Evolutionary conservation across 163 green algal genomes (phyloP).

Genomic region (Chloromonas sp.): DNA sequence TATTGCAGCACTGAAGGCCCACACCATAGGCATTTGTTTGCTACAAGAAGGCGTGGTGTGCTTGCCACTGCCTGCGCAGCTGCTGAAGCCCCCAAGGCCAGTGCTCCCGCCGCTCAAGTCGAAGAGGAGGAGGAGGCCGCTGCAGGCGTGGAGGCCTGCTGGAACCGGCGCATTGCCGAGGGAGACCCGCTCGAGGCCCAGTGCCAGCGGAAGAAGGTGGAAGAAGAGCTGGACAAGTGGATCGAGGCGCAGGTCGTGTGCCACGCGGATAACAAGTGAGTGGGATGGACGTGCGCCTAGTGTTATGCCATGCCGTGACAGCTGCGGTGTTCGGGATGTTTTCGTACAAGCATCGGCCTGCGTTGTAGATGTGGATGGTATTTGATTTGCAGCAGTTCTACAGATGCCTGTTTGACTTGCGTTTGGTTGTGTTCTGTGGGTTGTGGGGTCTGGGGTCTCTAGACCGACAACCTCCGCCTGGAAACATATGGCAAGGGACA

Average conservation of each 20-base stretch:
- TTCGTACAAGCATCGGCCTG: background rate
- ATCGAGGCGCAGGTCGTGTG: slow-evolving; percentile 76
- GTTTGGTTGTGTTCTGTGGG: too few species aligned
- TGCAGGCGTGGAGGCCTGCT: background rate
- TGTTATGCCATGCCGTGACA: background rate
- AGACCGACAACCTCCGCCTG: too few species aligned
- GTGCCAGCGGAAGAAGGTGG: slow-evolving; percentile 57
- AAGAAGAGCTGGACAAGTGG: slow-evolving; percentile 69
- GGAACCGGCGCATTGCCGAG: background rate
- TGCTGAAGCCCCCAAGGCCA: background rate
- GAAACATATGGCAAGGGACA: too few species aligned
- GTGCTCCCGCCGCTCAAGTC: background rate
- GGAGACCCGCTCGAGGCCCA: slow-evolving; percentile 51
- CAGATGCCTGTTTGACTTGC: too few species aligned
- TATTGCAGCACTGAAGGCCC: too few species aligned
- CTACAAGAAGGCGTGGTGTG: too few species aligned
- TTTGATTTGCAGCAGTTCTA: too few species aligned
- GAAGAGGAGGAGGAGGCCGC: slow-evolving; percentile 2
- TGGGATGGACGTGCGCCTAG: slow-evolving; percentile 1
- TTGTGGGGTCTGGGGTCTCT: too few species aligned
- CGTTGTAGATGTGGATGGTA: too few species aligned
- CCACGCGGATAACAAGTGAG: slow-evolving; percentile 83
- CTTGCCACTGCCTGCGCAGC: background rate
- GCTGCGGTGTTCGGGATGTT: background rate
- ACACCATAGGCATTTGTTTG: too few species aligned